Evolutionary conservation across 257 asterid genomes (phyloP), one percentile per base, ranked within the genome.

Genomic region (Osmanthus fragrans): DNA sequence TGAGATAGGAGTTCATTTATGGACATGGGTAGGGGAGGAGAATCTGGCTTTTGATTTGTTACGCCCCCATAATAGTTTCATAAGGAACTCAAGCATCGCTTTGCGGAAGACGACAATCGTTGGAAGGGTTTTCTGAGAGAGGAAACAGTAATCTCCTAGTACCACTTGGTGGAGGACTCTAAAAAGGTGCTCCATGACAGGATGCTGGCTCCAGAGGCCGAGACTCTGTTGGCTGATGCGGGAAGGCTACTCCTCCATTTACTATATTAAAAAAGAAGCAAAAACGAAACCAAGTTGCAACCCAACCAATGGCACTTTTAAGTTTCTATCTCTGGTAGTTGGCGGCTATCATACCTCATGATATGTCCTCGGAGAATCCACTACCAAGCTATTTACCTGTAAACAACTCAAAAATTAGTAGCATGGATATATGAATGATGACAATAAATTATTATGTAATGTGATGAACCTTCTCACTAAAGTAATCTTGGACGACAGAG

Each of bases 301-400:
- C 29, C 66, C 69, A 11, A 4, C 4, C 16, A 27, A 27, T 12
- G 36, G 67, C 63, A 36, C 49, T 73, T 23, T 63, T 33, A 63
- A 70, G 66, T 75, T 78, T 68, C 71, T 36, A 45, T 18, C 29
- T 54, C 23, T 11, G 13, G 27, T 37, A 75, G 71, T 51, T 74
- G 72, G 63, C 23, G 56, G 74, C 34, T 75, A 54, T 39, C 85
- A 75, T 90, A 96, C 99, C 98, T 96, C 99, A 64, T 96, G 96
- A 86, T 92, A 96, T 42, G 90, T 96, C 85, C 97, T 88, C 39
- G 97, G 97, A 78, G 99, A 96, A 87, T 96, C 99, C 73, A 96
- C 97, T 51, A 93, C 86, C 98, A 96, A 86, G 81, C 92, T 85
- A 60, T 86, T 85, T 78, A 96, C 99, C 99, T 96, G 90, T 71